Conservation (phyloP, 345 rosid genomes). For the Angophora floribunda region DNA sequence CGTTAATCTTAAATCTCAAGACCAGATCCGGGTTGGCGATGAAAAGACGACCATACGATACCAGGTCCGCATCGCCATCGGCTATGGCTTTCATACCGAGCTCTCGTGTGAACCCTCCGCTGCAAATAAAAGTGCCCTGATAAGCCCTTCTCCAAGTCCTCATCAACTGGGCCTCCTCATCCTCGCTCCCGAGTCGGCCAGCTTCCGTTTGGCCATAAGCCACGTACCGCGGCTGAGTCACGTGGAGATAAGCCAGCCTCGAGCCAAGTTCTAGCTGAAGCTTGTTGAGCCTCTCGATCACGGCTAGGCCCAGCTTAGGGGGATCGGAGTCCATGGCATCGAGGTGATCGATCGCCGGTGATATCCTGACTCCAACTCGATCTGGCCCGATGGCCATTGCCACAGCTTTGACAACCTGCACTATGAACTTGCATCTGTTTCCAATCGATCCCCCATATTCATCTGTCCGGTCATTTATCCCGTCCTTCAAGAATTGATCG, state of each 20-base stretch:
- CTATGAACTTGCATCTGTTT: constrained; percentile 1
- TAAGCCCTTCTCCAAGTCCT: constrained; percentile 2
- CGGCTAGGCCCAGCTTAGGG: background rate
- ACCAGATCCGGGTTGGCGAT: constrained; percentile 5
- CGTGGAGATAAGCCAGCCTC: constrained; percentile 2
- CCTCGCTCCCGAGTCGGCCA: background rate
- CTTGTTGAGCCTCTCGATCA: constrained; percentile 4
- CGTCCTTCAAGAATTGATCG: constrained; percentile 8
- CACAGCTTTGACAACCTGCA: constrained; percentile 6
- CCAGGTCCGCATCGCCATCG: background rate
- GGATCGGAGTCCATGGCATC: constrained; percentile 8
- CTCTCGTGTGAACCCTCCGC: constrained; percentile 5
- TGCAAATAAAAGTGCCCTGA: constrained; percentile 3
- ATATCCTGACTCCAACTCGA: background rate
- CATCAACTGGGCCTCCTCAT: background rate
- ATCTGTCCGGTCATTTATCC: constrained; percentile 4
- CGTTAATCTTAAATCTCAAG: constrained; percentile 1
- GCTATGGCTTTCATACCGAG: constrained; percentile 2
- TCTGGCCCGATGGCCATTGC: background rate
- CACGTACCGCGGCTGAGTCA: constrained; percentile 7
- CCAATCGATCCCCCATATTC: constrained; percentile 4
- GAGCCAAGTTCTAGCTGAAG: background rate
- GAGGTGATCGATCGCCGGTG: constrained; percentile 5
- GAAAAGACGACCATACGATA: constrained; percentile 1
- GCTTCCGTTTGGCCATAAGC: constrained; percentile 7